Base-by-base conservation (phyloP, 2,329 filamentous ascomycete genomes). In the Coccinonectria pachysandricola region DNA sequence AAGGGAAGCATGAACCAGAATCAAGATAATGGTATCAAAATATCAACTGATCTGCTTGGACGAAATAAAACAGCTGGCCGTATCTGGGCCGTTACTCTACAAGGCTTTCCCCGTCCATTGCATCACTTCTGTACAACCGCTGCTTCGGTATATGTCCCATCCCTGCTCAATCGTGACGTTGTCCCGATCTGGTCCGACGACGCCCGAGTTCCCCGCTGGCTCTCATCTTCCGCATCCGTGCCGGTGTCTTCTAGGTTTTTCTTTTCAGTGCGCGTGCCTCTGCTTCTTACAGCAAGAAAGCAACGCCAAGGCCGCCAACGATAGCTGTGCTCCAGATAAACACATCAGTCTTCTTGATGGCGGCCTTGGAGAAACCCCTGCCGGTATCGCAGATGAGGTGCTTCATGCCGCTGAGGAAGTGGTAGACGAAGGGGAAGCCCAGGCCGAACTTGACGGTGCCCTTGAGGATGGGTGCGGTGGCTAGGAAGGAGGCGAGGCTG, bases 361-460 rank as follows among this genome's bases (percentile, higher is more conserved):
- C 49, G 1, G 51, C 27, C 59, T 64, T 66, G 34, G 54, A 42
- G 46, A 70, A 74, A 16, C 68, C 70, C 38, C 56, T 49, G 21
- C 59, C 62, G 6, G 64, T 29, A 36, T 75, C 71, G 49, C 65
- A 71, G 23, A 59, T 43, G 21, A 75, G 50, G 37, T 75, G 71
- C 42, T 68, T 60, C 29, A 64, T 43, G 34, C 71, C 71, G 54
- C 68, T 72, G 52, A 70, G 40, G 36, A 56, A 49, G 58, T 75
- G 71, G 57, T 64, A 75, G 29, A 60, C 52, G 30, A 75, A 71
- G n/a, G 71, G 71, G 64, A 71, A 75, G 30, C 65, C 65, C 23
- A 68, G 46, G 14, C 59, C 40, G 46, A 71, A 60, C 62, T 75
- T 75, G 54, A 69, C 26, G 15, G 47, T 62, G 34, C 64, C 68